A percentile compares a stretch with the other conserved stretches of the same genome.
These are phyloP conservation scores for Hypoxylon crocopeplum DNA, from an alignment of 495 filamentous ascomycete genomes.

Conservation along the genomic window DNA sequence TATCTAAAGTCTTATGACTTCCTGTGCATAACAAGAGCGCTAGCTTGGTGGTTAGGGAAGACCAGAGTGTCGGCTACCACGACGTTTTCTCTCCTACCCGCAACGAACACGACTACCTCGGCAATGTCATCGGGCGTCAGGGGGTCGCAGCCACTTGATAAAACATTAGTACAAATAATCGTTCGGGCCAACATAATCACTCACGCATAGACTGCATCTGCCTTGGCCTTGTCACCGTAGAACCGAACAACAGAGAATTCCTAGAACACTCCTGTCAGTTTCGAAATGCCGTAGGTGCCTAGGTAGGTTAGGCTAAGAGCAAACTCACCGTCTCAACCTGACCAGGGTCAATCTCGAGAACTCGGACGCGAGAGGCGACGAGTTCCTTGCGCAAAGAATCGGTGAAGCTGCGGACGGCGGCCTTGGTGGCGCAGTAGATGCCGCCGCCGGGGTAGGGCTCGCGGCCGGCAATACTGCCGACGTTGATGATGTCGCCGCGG, in stretches of 20 bases:
- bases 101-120: constrained; percentile 91
- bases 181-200: constrained; percentile 44
- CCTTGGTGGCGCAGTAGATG: constrained; percentile 98
- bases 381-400: constrained; percentile 89
- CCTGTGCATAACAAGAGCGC: constrained; percentile 45
- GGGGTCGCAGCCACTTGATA: constrained; percentile 79
- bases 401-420: constrained; percentile 88
- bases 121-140: constrained; percentile 95
- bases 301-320: neutral
- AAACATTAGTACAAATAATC: constrained; percentile 30
- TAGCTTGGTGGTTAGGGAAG: constrained; percentile 78
- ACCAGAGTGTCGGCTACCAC: constrained; percentile 91
- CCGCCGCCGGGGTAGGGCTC: constrained; percentile 89
- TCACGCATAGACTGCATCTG: constrained; percentile 94
- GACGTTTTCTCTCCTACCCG: constrained; percentile 89
- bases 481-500: constrained; percentile 93
- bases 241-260: constrained; percentile 96
- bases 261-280: constrained; percentile 47
- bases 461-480: constrained; percentile 92
- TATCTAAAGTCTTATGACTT: constrained; percentile 25
- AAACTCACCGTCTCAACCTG: constrained; percentile 87
- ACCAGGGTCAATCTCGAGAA: constrained; percentile 94
- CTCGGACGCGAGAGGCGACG: constrained; percentile 80
- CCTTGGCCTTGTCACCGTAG: constrained; percentile 89
- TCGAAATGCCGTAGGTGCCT: neutral